phyloP scores from a whole-genome alignment of 345 rosid genomes.

The Citrus maxima region DNA sequence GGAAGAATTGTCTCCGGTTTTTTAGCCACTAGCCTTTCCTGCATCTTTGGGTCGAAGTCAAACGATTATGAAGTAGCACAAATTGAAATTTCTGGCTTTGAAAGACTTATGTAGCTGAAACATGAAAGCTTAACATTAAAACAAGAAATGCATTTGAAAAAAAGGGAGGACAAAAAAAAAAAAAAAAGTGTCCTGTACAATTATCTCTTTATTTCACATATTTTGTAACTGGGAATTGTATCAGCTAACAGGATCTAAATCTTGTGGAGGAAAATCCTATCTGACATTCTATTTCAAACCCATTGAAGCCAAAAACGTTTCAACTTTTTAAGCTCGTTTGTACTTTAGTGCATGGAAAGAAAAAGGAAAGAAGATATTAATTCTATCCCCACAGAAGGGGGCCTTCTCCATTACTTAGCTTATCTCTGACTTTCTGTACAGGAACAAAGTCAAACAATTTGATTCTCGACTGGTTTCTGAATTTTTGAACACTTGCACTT shows the following conservation, averaged over 20 bases:
- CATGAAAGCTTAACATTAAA: background rate
- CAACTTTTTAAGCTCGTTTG: background rate
- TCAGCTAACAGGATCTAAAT: slow-evolving; percentile 20
- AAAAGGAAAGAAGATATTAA: slow-evolving; percentile 6
- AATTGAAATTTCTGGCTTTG: background rate
- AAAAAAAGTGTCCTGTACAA: slow-evolving; percentile 20
- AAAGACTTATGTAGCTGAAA: background rate
- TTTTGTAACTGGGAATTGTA: slow-evolving; percentile 6
- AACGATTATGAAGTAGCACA: background rate
- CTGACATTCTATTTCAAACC: background rate
- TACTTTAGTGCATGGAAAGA: slow-evolving; percentile 1
- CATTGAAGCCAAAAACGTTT: background rate
- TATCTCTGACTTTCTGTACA: slow-evolving; percentile 3
- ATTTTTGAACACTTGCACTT: slow-evolving; percentile 56
- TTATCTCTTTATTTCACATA: slow-evolving; percentile 25
- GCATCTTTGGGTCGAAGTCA: background rate
- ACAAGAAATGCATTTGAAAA: slow-evolving; percentile 15
- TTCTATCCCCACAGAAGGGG: slow-evolving; percentile 3
- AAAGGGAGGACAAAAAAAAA: background rate
- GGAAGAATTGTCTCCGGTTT: no score
- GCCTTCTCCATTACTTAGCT: slow-evolving; percentile 2
- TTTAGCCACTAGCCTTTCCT: no score
- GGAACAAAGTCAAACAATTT: slow-evolving; percentile 26
- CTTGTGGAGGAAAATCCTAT: slow-evolving; percentile 16
- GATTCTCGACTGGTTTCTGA: slow-evolving; percentile 35